Conservation (phyloP, 2,329 filamentous ascomycete genomes). For the Graphiopsis chlorocephala region DNA sequence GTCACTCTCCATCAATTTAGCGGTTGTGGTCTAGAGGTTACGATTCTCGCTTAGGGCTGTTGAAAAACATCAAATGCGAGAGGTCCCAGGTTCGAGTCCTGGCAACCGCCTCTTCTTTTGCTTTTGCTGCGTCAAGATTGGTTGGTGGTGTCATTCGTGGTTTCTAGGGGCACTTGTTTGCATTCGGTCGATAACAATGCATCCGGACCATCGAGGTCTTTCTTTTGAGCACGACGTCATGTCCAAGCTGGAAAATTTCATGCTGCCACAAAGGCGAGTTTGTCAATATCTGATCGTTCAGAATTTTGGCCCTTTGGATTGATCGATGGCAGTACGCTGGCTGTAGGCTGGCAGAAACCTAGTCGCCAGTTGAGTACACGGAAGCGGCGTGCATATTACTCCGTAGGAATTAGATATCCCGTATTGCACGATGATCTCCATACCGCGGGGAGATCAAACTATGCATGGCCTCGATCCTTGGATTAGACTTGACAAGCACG, state of each 20-base stretch:
- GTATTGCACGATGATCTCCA: neutral
- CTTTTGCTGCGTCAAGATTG: neutral
- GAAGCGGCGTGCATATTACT: neutral
- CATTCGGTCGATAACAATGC: neutral
- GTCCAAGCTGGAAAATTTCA: neutral
- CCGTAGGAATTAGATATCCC: neutral
- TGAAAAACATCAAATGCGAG: conserved; percentile 1
- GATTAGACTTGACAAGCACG: neutral
- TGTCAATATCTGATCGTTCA: neutral
- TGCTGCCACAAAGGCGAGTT: neutral
- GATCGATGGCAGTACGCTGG: neutral
- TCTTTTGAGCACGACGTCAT: neutral
- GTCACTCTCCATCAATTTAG: neutral
- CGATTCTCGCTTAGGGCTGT: conserved; percentile 15
- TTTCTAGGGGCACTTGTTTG: neutral
- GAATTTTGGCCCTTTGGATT: neutral
- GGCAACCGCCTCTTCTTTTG: conserved; percentile 5
- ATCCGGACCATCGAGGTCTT: neutral
- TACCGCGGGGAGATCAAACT: neutral
- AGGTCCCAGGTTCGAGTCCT: conserved; percentile 15
- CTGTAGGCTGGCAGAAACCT: neutral
- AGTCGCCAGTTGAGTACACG: neutral
- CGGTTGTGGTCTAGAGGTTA: conserved; percentile 12
- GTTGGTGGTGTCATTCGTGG: neutral
- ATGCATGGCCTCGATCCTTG: neutral